Evolutionary conservation across 371 early-diverging fungal species (phyloP).

Genomic region (Apophysomyces ossiformis): DNA sequence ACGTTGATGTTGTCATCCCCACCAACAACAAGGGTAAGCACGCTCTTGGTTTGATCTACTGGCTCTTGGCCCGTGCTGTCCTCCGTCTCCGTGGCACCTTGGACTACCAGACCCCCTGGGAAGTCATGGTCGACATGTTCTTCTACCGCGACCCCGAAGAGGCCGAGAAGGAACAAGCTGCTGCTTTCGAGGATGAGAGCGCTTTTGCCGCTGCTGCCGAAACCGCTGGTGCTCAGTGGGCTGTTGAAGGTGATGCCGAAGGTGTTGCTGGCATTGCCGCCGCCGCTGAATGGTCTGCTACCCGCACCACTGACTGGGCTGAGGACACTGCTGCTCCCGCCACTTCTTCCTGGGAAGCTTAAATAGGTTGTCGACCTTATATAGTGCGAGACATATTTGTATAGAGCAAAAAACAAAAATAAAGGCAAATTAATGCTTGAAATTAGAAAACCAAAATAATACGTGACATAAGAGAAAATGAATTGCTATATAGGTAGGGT

Average conservation of each 20-base stretch:
- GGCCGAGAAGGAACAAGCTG: slow-evolving; percentile 72
- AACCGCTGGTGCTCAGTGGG: slow-evolving; percentile 32
- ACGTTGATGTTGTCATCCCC: slow-evolving; percentile 99
- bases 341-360: slow-evolving; percentile 39
- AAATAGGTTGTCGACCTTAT: slow-evolving; percentile 15
- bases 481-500: too few relatives aligned
- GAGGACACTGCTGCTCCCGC: slow-evolving; percentile 28
- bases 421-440: neutral
- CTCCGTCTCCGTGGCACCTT: slow-evolving; percentile 96
- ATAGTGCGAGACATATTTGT: neutral
- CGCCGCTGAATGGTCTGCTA: slow-evolving; percentile 26
- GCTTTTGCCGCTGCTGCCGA: slow-evolving; percentile 34
- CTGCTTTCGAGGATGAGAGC: slow-evolving; percentile 17
- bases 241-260: slow-evolving; percentile 31
- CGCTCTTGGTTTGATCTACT: slow-evolving; percentile 97
- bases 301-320: slow-evolving; percentile 43
- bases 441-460: too few relatives aligned
- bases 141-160: slow-evolving; percentile 95
- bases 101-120: slow-evolving; percentile 85
- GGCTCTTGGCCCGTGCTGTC: slow-evolving; percentile 97
- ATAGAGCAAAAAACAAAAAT: slow-evolving; percentile 2
- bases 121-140: slow-evolving; percentile 99
- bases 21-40: slow-evolving; percentile 99
- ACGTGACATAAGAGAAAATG: too few relatives aligned
- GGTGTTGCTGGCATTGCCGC: slow-evolving; percentile 29